These are phyloP conservation scores for Kuraishia hungarica DNA, from an alignment of 805 yeast genomes.

Conservation along the genomic window DNA sequence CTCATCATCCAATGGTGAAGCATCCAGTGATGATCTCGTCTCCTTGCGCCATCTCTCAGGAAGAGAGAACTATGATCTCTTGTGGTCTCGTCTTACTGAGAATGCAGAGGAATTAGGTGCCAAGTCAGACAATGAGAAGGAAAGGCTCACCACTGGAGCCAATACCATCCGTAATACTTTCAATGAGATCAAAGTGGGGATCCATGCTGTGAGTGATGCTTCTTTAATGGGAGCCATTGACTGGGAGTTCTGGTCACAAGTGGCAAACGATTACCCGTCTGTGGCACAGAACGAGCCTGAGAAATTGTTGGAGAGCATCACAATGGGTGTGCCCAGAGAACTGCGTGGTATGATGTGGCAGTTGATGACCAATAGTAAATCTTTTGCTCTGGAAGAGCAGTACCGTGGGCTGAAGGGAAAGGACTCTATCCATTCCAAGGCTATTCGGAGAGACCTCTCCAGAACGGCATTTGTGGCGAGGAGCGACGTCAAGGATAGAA, in stretches of 20 bases:
- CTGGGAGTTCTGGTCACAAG: constrained; percentile 85
- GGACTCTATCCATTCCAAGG: constrained; percentile 58
- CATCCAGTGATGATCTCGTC: constrained; percentile 1
- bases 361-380: constrained; percentile 71
- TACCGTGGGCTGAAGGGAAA: constrained; percentile 39
- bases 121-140: constrained; percentile 43
- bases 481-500: constrained; percentile 43
- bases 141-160: constrained; percentile 40
- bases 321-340: constrained; percentile 76
- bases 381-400: constrained; percentile 50
- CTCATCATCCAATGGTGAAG: constrained; percentile 9
- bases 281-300: constrained; percentile 58
- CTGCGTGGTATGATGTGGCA: constrained; percentile 93
- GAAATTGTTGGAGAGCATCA: constrained; percentile 50
- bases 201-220: constrained; percentile 28
- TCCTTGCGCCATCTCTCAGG: constrained; percentile 8
- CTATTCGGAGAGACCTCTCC: constrained; percentile 73
- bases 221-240: constrained; percentile 35
- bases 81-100: constrained; percentile 51
- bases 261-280: constrained; percentile 67
- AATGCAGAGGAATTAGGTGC: constrained; percentile 41
- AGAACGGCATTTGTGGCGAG: constrained; percentile 76
- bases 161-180: constrained; percentile 31
- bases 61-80: constrained; percentile 44
- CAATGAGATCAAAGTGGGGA: constrained; percentile 40